Base-by-base conservation (phyloP, 2,329 filamentous ascomycete species). In the Talaromyces verruculosus region DNA sequence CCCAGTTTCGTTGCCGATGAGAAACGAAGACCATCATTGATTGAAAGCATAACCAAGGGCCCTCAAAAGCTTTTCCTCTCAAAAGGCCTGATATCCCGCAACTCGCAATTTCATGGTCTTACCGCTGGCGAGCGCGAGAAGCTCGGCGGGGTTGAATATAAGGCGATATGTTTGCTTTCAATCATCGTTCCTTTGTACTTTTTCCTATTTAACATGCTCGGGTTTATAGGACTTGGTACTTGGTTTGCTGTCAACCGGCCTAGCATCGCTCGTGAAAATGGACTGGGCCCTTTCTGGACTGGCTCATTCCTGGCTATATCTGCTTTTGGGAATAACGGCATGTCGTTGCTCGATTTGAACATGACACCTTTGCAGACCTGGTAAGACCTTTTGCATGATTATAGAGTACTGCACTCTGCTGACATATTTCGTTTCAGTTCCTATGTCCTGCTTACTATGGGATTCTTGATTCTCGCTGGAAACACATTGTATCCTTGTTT, bases 401-500 rank as follows among this genome's bases (percentile, higher is more conserved):
- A 49, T 6, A 53, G 3, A 35, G 13, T n/a, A 8, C 37, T 41
- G 1, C n/a, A 43, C n/a, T 17, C 0, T 63, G 22, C 53, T 65
- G 22, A 65, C 41, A 8, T 13, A 8, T 11, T 8, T 37, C 22
- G 8, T 5, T 37, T 33, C 30, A 77, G 78, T 61, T 71, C 76
- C 0, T 81, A 80, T 33, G 72, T 79, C 0, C 72, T 84, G 3
- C 69, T 84, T 15, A 78, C 78, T 0, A 79, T 88, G 80, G 85
- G 84, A 5, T 69, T 85, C 11, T 75, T 89, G 67, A 85, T 89
- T 61, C 78, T 90, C 5, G 87, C 87, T 0, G 88, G 88, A 3
- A 89, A 90, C 58, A 90, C 88, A 3, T 85, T 86, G 0, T 90
- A 88, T 70, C 88, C 88, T 0, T 80, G 88, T 61, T 86, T 90